These are phyloP conservation scores for Neurospora sp. DNA, from an alignment of 495 filamentous ascomycete genomes.

Conservation along the genomic window DNA sequence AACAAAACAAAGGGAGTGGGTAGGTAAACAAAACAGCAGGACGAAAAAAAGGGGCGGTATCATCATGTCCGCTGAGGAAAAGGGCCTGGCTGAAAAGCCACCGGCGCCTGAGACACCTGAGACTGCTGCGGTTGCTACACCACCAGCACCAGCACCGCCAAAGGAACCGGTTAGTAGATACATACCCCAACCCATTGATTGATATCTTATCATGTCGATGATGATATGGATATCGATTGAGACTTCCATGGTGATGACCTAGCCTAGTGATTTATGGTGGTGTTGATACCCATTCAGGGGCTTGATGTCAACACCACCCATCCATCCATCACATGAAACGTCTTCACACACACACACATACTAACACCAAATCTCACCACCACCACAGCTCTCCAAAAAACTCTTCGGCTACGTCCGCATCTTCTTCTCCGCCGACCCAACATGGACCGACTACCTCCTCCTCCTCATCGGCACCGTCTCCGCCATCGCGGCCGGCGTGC, in stretches of 20 bases:
- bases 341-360: background rate
- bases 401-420: slow-evolving; percentile 8
- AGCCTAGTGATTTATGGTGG: background rate
- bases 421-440: slow-evolving; percentile 25
- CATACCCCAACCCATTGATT: background rate
- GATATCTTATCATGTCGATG: background rate
- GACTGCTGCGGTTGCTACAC: background rate
- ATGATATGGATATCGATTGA: background rate
- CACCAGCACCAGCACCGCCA: background rate
- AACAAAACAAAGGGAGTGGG: background rate
- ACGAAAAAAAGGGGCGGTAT: background rate
- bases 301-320: background rate
- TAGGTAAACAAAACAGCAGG: background rate
- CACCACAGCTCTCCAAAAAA: background rate
- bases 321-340: background rate
- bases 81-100: background rate
- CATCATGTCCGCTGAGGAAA: background rate
- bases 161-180: background rate
- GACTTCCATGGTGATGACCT: background rate
- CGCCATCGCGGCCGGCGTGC: slow-evolving; percentile 53
- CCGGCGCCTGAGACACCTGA: background rate
- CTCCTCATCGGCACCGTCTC: slow-evolving; percentile 39
- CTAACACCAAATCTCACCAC: background rate
- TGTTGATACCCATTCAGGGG: background rate
- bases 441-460: slow-evolving; percentile 33